Percentiles rank a stretch among this genome's conserved stretches.
Conservation (phyloP, 805 yeast species). For the Hanseniaspora jakobsenii region DNA sequence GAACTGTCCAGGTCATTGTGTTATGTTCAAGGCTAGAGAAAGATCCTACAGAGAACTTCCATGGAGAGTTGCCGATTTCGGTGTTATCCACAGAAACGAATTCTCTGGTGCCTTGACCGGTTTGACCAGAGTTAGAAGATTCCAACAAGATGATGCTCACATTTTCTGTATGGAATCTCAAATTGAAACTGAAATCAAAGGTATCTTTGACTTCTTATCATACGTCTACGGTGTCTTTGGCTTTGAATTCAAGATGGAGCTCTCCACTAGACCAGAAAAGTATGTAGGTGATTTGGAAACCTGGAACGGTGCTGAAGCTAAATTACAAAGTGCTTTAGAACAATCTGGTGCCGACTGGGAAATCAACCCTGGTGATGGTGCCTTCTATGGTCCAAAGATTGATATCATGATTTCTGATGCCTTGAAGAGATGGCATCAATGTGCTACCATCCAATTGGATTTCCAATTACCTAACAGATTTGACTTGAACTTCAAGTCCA, state of each 20-base stretch:
- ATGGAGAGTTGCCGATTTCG: slow-evolving; percentile 97
- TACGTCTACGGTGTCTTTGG: slow-evolving; percentile 84
- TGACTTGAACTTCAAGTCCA: slow-evolving; percentile 73
- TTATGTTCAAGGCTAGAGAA: slow-evolving; percentile 82
- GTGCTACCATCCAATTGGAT: slow-evolving; percentile 97
- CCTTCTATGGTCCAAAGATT: slow-evolving; percentile 89
- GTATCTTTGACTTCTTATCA: slow-evolving; percentile 74
- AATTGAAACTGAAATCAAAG: slow-evolving; percentile 72
- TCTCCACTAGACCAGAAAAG: slow-evolving; percentile 94
- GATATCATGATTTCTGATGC: slow-evolving; percentile 94
- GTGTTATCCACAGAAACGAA: slow-evolving; percentile 94
- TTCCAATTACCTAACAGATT: slow-evolving; percentile 96
- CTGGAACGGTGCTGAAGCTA: slow-evolving; percentile 85
- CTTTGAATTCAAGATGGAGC: slow-evolving; percentile 90
- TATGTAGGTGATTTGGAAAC: slow-evolving; percentile 88
- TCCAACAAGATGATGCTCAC: slow-evolving; percentile 99
- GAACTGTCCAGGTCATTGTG: slow-evolving; percentile 88
- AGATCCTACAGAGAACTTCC: slow-evolving; percentile 95
- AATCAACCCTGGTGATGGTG: slow-evolving; percentile 94
- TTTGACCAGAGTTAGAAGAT: slow-evolving; percentile 92
- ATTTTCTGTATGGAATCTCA: slow-evolving; percentile 91
- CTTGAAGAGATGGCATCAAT: slow-evolving; percentile 91
- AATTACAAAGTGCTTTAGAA: slow-evolving; percentile 70
- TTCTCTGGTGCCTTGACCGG: slow-evolving; percentile 90
- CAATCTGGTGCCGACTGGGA: slow-evolving; percentile 87